A percentile compares a stretch with the other conserved stretches of the same genome.
phyloP scores from a whole-genome alignment of 2,329 filamentous ascomycete species.

The Sordariomycetes sp. region DNA sequence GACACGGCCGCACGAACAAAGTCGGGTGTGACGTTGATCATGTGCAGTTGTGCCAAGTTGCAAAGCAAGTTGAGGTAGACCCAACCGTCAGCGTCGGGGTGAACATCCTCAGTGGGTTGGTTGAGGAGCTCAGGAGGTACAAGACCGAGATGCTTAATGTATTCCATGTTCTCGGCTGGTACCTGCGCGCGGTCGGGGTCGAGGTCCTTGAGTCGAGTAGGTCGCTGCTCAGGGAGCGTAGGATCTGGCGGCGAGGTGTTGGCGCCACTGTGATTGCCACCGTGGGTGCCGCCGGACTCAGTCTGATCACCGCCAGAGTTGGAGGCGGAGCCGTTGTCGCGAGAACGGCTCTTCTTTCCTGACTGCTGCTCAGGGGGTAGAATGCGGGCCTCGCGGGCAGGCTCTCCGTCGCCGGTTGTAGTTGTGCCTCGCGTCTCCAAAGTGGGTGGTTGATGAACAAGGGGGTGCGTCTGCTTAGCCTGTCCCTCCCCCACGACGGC shows the following conservation, averaged over 20 bases:
- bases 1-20: conserved; percentile 67
- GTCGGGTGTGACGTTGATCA: conserved; percentile 70
- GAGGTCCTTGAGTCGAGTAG: conserved; percentile 66
- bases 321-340: conserved; percentile 33
- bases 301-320: conserved; percentile 39
- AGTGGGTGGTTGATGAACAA: conserved; percentile 25
- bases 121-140: conserved; percentile 46
- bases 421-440: not conserved
- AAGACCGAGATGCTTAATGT: conserved; percentile 66
- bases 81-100: conserved; percentile 64
- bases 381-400: conserved; percentile 39
- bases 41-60: conserved; percentile 77
- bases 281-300: conserved; percentile 30
- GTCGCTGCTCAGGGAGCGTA: conserved; percentile 57
- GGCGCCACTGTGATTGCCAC: conserved; percentile 17
- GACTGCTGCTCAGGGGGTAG: conserved; percentile 19
- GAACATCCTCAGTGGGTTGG: conserved; percentile 31
- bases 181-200: conserved; percentile 71
- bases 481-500: conserved; percentile 17
- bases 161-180: conserved; percentile 69
- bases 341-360: conserved; percentile 29
- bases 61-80: conserved; percentile 73
- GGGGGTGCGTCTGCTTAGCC: conserved; percentile 11
- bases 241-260: conserved; percentile 30
- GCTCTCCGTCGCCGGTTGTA: conserved; percentile 1